phyloP scores from a whole-genome alignment of 2,329 filamentous ascomycete genomes.

The Gremmenia infestans region DNA sequence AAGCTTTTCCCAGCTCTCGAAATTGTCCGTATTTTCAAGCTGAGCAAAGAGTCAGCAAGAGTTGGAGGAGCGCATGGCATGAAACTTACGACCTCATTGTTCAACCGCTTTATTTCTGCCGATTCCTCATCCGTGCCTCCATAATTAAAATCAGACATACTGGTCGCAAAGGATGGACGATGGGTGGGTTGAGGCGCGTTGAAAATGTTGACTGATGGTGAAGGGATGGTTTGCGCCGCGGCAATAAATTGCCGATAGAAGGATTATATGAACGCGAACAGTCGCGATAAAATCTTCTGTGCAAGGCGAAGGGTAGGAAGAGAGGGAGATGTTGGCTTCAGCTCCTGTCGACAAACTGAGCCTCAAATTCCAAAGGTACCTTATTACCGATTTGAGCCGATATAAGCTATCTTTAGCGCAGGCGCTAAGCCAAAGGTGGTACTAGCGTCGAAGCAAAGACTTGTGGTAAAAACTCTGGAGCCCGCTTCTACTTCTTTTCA shows the following conservation, averaged over 20 bases:
- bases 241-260: background rate
- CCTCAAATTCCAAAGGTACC: background rate
- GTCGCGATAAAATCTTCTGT: background rate
- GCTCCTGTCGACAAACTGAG: background rate
- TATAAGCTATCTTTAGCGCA: too few species aligned
- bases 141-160: constrained; percentile 66
- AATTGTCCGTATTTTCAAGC: constrained; percentile 72
- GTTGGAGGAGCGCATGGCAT: background rate
- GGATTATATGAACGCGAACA: background rate
- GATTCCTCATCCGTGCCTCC: constrained; percentile 76
- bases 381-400: too few species aligned
- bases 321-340: background rate
- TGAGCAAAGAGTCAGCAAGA: constrained; percentile 16
- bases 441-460: background rate
- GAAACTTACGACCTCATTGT: constrained; percentile 67
- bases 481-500: constrained; percentile 21
- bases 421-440: background rate
- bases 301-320: background rate
- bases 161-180: constrained; percentile 32
- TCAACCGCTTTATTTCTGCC: constrained; percentile 73
- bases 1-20: constrained; percentile 92
- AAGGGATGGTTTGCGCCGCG: too few species aligned
- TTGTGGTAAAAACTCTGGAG: background rate
- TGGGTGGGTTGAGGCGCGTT: too few species aligned
- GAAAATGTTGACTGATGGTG: too few species aligned